These are phyloP conservation scores for Phialophora chinensis DNA, from an alignment of 2,329 filamentous ascomycete species.

Conservation along the genomic window DNA sequence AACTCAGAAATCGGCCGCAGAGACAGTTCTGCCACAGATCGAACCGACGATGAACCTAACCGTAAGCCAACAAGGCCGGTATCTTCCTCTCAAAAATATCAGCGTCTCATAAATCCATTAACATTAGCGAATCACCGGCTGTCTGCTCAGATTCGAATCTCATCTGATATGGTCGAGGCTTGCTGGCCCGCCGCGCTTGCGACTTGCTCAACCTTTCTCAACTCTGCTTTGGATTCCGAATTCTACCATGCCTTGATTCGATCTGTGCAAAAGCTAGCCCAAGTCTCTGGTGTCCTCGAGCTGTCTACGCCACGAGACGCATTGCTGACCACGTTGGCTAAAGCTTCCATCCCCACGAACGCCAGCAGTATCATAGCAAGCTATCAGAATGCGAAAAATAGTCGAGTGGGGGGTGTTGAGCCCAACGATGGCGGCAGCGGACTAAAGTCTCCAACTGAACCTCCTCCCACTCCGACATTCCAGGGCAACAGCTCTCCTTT, in stretches of 20 bases:
- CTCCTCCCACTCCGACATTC: slow-evolving; percentile 33
- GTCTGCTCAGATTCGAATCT: slow-evolving; percentile 72
- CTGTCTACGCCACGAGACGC: slow-evolving; percentile 88
- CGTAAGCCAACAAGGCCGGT: slow-evolving; percentile 19
- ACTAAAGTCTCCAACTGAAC: slow-evolving; percentile 27
- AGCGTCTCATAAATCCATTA: slow-evolving; percentile 83
- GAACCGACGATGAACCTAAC: slow-evolving; percentile 24
- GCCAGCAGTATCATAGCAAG: slow-evolving; percentile 40
- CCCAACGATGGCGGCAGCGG: slow-evolving; percentile 14
- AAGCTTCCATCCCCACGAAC: slow-evolving; percentile 88
- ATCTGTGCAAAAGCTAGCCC: slow-evolving; percentile 92
- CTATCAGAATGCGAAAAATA: slow-evolving; percentile 24
- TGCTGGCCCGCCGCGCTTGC: slow-evolving; percentile 97
- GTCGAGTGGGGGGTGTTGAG: slow-evolving; percentile 15
- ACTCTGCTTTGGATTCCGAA: slow-evolving; percentile 87
- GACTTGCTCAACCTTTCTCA: slow-evolving; percentile 93
- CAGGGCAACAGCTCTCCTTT: slow-evolving; percentile 63
- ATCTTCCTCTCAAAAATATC: slow-evolving; percentile 60
- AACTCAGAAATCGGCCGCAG: slow-evolving; percentile 28
- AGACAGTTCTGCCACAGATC: slow-evolving; percentile 39
- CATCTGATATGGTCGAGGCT: slow-evolving; percentile 81
- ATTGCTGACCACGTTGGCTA: slow-evolving; percentile 90
- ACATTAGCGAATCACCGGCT: slow-evolving; percentile 74
- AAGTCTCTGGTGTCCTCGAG: slow-evolving; percentile 87
- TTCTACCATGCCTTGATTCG: slow-evolving; percentile 92